phyloP scores from a whole-genome alignment of 2,329 filamentous ascomycete species.

The Trichoderma endophyticum region DNA sequence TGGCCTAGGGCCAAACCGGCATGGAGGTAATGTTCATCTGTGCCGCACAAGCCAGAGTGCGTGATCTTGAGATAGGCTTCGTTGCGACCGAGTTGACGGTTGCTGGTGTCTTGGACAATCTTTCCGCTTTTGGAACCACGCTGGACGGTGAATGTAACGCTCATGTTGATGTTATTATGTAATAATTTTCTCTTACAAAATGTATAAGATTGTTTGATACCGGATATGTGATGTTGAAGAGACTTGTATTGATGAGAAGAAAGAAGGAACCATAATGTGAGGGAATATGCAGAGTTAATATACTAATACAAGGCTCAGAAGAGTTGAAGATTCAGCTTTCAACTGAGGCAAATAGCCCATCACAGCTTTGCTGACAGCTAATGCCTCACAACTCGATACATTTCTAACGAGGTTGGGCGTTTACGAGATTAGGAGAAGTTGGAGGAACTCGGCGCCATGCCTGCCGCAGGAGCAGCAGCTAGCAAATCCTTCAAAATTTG shows the following conservation, averaged over 20 bases:
- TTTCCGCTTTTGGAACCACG: background rate
- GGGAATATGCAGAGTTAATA: background rate
- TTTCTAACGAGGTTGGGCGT: background rate
- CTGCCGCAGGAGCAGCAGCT: too few species aligned
- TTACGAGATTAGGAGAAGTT: background rate
- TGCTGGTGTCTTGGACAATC: background rate
- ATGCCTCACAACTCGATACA: background rate
- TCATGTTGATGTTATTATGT: background rate
- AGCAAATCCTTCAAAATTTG: background rate
- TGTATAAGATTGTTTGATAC: too few species aligned
- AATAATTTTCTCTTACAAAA: background rate
- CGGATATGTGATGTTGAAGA: background rate
- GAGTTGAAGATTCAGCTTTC: background rate
- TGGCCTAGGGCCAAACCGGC: conserved; percentile 33
- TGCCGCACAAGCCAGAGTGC: conserved; percentile 24
- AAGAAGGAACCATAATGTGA: background rate
- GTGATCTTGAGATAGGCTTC: conserved; percentile 20
- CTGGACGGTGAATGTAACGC: conserved; percentile 1
- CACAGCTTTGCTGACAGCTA: background rate
- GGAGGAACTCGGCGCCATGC: background rate
- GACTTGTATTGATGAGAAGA: background rate
- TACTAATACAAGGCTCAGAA: background rate
- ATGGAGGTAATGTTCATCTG: conserved; percentile 20
- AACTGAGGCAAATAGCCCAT: background rate
- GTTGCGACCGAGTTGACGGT: background rate